Base-by-base conservation (phyloP, 2,329 filamentous ascomycete genomes). In the Diaporthe citriasiana region DNA sequence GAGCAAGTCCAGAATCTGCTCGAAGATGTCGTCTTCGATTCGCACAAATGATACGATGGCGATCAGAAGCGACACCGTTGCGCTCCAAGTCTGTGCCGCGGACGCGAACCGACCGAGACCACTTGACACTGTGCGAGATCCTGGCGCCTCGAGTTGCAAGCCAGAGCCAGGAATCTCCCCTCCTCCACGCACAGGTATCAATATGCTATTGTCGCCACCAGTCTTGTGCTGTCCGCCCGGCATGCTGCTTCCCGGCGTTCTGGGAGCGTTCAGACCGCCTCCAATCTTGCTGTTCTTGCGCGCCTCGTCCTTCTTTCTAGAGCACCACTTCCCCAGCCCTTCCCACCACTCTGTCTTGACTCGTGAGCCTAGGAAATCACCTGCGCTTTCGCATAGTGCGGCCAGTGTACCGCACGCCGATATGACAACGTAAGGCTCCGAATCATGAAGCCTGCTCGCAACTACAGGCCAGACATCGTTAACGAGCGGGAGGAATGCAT, bases 401-500 rank as follows among this genome's bases (percentile, higher is more conserved):
- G 86, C 86, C 4, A 98, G 85, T 0, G 94, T 89, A 19, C 91
- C 87, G 74, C 94, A 91, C 8, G 95, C 92, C 22, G 92, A 90
- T 12, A 93, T 88, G 3, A 89, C 89, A 13, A 98, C 89, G 79
- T 91, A 93, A 0, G 90, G 85, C 81, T 95, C 92, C 5, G 84
- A 77, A 76, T 95, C 93, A 77, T 91, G 89, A 8, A 95, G 85
- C 33, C 92, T 88, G n/a, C 88, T 86, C 1, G 93, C 85, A 7
- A 98, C 85, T 9, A 97, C 93, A 0, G 95, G 95, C 96, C 96
- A 99, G 10, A 98, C 86, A 4, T 93, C 92, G 82, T 98, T 97
- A 78, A 98, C 91, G 0, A 98, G 88, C 0, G 97, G 97, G 1
- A 99, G 84, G 81, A 98, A 98, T 0, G 91, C 90, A 75, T 95